Base-by-base conservation (phyloP, 2,329 filamentous ascomycete species). In the Chaetoscypha palmicola region DNA sequence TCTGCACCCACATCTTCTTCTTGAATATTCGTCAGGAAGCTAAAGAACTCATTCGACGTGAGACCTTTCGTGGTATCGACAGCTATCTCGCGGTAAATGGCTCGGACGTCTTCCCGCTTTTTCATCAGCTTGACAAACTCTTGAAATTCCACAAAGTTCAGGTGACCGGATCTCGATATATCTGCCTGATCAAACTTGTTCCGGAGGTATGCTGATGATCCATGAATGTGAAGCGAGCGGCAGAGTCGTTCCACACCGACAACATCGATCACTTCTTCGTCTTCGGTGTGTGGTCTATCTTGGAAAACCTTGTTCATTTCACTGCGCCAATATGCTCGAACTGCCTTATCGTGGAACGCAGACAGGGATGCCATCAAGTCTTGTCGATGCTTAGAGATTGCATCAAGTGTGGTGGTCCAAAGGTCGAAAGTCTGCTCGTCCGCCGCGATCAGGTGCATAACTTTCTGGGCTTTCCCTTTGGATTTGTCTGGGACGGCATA, bases 331-430 rank as follows among this genome's bases (percentile, higher is more conserved):
- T 94, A 90, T 36, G 80, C 77, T 43, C 81, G 80, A 41, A 96
- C 77, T 37, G 87, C 88, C 53, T 83, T 83, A 59, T 94, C 82
- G 52, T 86, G 81, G 61, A 90, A 94, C 4, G 86, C 81, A 64
- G 91, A 86, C 45, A 98, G 68, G 4, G 88, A 92, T 10, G 86
- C 81, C 84, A 97, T 94, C 57, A 92, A 77, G 43, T 90, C 86
- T 51, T 94, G 88, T 43, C 92, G 80, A 60, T 94, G 86, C 55
- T 84, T 84, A 31, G 87, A 83, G 52, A 97, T 84, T 40, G 82
- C 79, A 47, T 94, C 84, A 11, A 98, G 74, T 2, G 89, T 91
- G 12, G 78, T 77, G 1, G 83, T 88, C 92, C 91, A 97, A 20
- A 86, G 71, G 22, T 79, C 72, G 56, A 91, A 83, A 5, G 81